Conservation (phyloP, 192 early-diverging fungal genomes). For the Glomus cerebriforme region DNA sequence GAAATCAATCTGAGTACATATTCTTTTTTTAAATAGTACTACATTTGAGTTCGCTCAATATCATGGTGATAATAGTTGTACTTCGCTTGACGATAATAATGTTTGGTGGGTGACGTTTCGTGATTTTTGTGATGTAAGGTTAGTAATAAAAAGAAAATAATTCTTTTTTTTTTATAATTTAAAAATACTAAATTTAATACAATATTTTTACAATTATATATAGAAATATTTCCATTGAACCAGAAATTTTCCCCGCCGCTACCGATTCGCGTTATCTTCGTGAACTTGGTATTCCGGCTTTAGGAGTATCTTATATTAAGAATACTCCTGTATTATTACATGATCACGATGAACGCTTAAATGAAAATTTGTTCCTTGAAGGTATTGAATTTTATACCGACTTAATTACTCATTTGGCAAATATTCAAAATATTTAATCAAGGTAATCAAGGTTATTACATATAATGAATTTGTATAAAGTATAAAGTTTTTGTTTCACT, state of each 20-base stretch:
- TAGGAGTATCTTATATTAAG: constrained; percentile 83
- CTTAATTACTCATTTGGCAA: constrained; percentile 60
- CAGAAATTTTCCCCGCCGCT: constrained; percentile 85
- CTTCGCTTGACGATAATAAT: constrained; percentile 59
- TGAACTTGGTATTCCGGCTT: constrained; percentile 71
- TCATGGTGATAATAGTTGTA: constrained; percentile 60
- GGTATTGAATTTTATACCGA: constrained; percentile 74
- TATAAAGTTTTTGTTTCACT: too few relatives aligned
- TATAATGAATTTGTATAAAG: too few relatives aligned
- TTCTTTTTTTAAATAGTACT: constrained; percentile 42
- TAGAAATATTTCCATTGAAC: constrained; percentile 55
- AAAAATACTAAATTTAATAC: background rate
- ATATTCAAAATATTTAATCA: constrained; percentile 34
- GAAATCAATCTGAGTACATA: background rate
- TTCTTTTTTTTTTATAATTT: background rate
- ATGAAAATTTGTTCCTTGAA: constrained; percentile 71
- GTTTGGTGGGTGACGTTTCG: constrained; percentile 69
- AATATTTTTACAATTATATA: background rate
- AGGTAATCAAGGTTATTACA: too few relatives aligned
- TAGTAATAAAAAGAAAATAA: constrained; percentile 30
- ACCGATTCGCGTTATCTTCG: constrained; percentile 82
- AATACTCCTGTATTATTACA: constrained; percentile 80
- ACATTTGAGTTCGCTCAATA: constrained; percentile 65
- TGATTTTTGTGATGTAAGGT: constrained; percentile 49
- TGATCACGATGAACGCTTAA: constrained; percentile 85